These are phyloP conservation scores for Selaginella moellendorffii DNA, from an alignment of 75 land plant species.

Conservation along the genomic window DNA sequence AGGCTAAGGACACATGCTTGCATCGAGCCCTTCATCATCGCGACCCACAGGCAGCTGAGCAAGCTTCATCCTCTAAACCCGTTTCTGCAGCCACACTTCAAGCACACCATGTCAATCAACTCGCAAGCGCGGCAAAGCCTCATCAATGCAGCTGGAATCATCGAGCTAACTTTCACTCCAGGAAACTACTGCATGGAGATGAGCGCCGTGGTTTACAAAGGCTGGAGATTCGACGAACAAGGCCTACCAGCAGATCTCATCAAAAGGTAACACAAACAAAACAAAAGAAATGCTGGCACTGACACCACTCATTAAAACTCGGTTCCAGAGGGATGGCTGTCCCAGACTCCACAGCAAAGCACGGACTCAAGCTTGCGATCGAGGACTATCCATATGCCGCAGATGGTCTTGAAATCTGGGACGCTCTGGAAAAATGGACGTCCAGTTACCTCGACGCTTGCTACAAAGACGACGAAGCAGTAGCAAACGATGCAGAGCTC, in stretches of 20 bases:
- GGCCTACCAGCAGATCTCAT: conserved; percentile 4
- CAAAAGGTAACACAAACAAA: neutral
- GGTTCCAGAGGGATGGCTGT: conserved; percentile 34
- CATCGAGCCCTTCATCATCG: neutral
- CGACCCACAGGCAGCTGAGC: neutral
- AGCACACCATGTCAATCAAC: conserved; percentile 3
- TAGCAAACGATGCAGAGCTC: conserved; percentile 31
- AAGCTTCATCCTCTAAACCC: neutral
- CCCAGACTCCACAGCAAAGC: conserved; percentile 12
- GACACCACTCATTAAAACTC: neutral
- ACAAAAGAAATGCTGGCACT: neutral
- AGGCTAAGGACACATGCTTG: neutral
- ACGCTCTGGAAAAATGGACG: conserved; percentile 40
- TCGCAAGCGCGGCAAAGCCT: neutral
- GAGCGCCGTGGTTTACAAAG: neutral
- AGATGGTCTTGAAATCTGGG: conserved; percentile 57
- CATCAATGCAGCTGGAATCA: neutral
- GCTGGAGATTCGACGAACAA: conserved; percentile 4
- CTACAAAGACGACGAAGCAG: conserved; percentile 32
- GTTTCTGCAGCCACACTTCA: conserved; percentile 10
- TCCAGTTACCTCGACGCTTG: conserved; percentile 20
- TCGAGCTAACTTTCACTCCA: neutral
- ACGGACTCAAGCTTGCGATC: conserved; percentile 25
- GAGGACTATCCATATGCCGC: conserved; percentile 53
- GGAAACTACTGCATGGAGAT: neutral